Conservation (phyloP, 2,329 filamentous ascomycete species). For the Exophiala phaeomuriformis region DNA sequence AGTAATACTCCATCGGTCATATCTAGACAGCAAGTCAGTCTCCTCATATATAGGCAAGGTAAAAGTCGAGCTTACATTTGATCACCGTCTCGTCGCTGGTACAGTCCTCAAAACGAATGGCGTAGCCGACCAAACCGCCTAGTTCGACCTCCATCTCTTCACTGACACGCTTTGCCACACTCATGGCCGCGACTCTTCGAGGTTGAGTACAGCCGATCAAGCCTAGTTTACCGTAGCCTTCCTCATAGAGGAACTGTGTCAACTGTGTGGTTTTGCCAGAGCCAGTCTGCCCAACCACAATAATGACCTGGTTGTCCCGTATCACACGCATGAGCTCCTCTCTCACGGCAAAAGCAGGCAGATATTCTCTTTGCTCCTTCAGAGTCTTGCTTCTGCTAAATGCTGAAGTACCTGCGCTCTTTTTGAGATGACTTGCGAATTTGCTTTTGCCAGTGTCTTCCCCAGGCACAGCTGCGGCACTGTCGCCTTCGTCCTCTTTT, state of each 20-base stretch:
- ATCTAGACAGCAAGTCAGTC: conserved; percentile 40
- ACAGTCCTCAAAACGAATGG: conserved; percentile 96
- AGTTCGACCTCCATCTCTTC: conserved; percentile 97
- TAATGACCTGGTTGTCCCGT: conserved; percentile 91
- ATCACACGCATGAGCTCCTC: conserved; percentile 90
- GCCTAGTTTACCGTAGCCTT: conserved; percentile 75
- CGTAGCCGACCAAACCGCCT: conserved; percentile 84
- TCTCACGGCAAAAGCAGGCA: conserved; percentile 91
- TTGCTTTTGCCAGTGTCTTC: conserved; percentile 68
- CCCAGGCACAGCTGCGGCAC: conserved; percentile 66
- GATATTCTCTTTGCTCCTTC: conserved; percentile 81
- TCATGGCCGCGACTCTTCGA: conserved; percentile 94
- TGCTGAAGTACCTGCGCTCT: conserved; percentile 69
- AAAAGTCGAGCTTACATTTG: conserved; percentile 54
- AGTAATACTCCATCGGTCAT: conserved; percentile 97
- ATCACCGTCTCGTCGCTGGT: conserved; percentile 92
- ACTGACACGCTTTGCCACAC: conserved; percentile 91
- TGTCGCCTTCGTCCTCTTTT: conserved; percentile 83
- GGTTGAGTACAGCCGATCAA: conserved; percentile 96
- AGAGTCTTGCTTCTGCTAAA: conserved; percentile 92
- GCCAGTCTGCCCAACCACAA: conserved; percentile 94
- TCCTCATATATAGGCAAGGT: conserved; percentile 7
- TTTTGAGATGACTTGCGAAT: conserved; percentile 86
- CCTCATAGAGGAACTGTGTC: conserved; percentile 91
- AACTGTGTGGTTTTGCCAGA: conserved; percentile 96